Base-by-base conservation (phyloP, 139 green algal species). In the Coccomyxa sp. region DNA sequence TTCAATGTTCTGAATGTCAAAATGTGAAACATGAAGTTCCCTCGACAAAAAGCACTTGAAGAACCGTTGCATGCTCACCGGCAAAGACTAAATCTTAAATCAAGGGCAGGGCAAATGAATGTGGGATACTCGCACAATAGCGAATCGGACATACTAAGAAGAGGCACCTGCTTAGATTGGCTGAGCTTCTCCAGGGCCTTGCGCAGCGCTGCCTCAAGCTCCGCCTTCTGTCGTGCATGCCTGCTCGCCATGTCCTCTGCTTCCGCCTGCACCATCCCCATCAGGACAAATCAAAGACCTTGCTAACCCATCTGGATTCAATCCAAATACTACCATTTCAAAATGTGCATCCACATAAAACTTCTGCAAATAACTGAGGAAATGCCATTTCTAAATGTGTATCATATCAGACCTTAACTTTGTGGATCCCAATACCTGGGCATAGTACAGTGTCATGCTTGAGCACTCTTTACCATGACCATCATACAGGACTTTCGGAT, bases 121-220 rank as follows among this genome's bases (percentile, higher is more conserved):
- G 38, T 51, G 3, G 38, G 38, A 51, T 51, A 51, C 38, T 51
- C 27, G 45, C 31, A 71, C 17, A 25, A 30, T 21, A 77, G 1
- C 63, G n/a, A n/a, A n/a, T n/a, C n/a, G n/a, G n/a, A n/a, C n/a
- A n/a, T n/a, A n/a, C n/a, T n/a, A n/a, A 51, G 38, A 7, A 7
- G 38, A 3, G 7, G 38, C 38, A 51, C 38, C 38, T 51, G 38
- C 38, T 51, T 51, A 51, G 38, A 51, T 51, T 51, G 38, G 38
- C 38, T 51, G 38, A 23, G 27, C 67, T 58, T 45, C 67, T 84
- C 67, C 67, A 68, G 67, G 13, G 28, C 51, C 63, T 84, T 45
- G 31, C 30, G 58, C 58, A 85, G 71, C 13, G 71, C 71, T 7
- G 57, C n/a, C 74, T 71, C 10, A 57, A 85, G 81, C 45, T 31